Base-by-base conservation (phyloP, 2,329 filamentous ascomycete genomes). In the Diaporthe destruens region DNA sequence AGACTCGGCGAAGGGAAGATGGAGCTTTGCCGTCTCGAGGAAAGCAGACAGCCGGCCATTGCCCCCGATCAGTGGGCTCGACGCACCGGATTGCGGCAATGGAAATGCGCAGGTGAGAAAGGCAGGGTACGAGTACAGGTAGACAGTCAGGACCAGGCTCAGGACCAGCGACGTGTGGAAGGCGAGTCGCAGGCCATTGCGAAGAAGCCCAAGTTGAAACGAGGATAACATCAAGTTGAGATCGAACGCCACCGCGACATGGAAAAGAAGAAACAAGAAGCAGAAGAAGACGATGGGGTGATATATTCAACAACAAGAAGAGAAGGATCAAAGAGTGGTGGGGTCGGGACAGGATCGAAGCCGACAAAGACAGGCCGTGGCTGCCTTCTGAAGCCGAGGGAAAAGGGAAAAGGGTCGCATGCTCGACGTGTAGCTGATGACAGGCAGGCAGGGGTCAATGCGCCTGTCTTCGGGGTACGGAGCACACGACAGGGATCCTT, bases 111-210 rank as follows among this genome's bases (percentile, higher is more conserved):
- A 98, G 78, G 89, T 88, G 76, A 90, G 88, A 79, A 98, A 92
- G 77, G 94, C 79, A 11, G 96, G 95, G 80, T 97, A 98, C 51
- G 96, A 85, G 84, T 98, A 98, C 69, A 98, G 87, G 83, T 95
- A 97, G 76, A 91, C 78, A 67, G 93, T 94, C 34, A 70, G 89
- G 75, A 90, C 82, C 79, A 96, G 78, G 44, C 61, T 66, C 79
- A 90, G 89, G 75, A 90, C 83, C 79, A 96, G 78, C 72, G 93
- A 91, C 79, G 96, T 79, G 63, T 94, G 91, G 56, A 93, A 79
- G 65, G 89, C 81, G 66, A 90, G 77, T 79, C 87, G 84, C 81
- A 90, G 82, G 81, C 82, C 87, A 85, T 87, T 85, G 84, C 88
- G 87, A 79, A 90, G 84, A 87, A 79, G 90, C 84, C 78, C 86